Percentiles rank a stretch among this genome's conserved stretches.
Evolutionary conservation across 2,329 filamentous ascomycete species (phyloP).

Genomic region (Fusarium veterinarium): DNA sequence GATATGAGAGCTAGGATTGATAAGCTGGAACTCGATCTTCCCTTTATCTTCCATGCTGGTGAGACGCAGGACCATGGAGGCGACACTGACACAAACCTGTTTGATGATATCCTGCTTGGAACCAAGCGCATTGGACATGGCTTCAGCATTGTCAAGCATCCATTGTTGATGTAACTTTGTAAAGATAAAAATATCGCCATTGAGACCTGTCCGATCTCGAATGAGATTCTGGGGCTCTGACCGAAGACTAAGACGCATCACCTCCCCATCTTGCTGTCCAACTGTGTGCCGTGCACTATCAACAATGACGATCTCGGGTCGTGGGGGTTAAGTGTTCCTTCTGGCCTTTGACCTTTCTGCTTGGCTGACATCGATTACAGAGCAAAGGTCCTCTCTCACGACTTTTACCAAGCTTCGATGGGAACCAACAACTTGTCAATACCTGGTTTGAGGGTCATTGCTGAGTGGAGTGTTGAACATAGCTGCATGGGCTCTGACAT

Average conservation of each 20-base stretch:
- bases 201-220: neutral
- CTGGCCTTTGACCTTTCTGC: no score
- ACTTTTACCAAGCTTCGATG: no score
- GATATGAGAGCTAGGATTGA: neutral
- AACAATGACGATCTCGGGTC: neutral
- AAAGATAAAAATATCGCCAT: neutral
- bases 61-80: neutral
- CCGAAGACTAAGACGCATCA: neutral
- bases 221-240: neutral
- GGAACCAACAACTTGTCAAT: no score
- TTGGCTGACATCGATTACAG: no score
- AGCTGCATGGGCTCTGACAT: no score
- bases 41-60: neutral
- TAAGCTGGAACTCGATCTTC: neutral
- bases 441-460: no score
- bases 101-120: neutral
- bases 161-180: neutral
- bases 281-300: neutral
- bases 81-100: neutral
- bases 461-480: no score
- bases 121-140: neutral
- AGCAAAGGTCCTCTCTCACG: no score
- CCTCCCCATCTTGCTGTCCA: neutral
- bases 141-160: neutral
- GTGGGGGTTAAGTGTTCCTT: neutral